Conservation (phyloP, 1,284 basidiomycete species). For the Austropuccinia psidii region DNA sequence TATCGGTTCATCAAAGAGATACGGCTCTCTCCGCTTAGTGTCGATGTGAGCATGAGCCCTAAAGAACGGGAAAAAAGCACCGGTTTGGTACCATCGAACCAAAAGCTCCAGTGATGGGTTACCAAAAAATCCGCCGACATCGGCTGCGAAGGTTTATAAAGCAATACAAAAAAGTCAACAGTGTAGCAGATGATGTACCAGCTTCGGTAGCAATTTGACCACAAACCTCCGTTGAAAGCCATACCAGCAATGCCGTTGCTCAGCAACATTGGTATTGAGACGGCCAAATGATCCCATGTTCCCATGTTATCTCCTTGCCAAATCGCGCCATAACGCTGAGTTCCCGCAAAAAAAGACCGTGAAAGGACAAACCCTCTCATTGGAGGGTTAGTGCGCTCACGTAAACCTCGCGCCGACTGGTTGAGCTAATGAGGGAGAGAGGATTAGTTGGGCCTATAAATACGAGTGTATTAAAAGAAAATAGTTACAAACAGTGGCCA, state of each 20-base stretch:
- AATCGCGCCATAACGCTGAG: conserved; percentile 90
- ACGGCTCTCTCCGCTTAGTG: conserved; percentile 94
- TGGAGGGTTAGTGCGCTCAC: conserved; percentile 63
- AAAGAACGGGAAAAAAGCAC: conserved; percentile 94
- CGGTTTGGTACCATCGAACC: conserved; percentile 93
- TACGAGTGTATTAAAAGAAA: background rate
- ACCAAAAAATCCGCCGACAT: conserved; percentile 97
- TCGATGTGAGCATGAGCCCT: conserved; percentile 97
- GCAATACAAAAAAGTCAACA: background rate
- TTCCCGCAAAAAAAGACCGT: conserved; percentile 88
- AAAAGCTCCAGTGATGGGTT: conserved; percentile 92
- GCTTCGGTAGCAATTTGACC: conserved; percentile 23
- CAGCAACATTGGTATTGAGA: conserved; percentile 88
- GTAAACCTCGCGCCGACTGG: conserved; percentile 72
- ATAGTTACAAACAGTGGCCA: conserved; percentile 49
- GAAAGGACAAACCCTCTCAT: conserved; percentile 90
- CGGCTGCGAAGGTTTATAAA: no score
- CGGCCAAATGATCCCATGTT: conserved; percentile 93
- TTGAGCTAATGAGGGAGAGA: conserved; percentile 58
- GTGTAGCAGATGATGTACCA: background rate
- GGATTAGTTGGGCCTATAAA: background rate
- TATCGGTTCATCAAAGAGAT: conserved; percentile 80
- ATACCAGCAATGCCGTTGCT: conserved; percentile 87
- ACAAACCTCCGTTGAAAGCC: conserved; percentile 67
- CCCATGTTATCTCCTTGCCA: conserved; percentile 99